phyloP scores from a whole-genome alignment of 768 basidiomycete species.

The Tulasnella sp. region DNA sequence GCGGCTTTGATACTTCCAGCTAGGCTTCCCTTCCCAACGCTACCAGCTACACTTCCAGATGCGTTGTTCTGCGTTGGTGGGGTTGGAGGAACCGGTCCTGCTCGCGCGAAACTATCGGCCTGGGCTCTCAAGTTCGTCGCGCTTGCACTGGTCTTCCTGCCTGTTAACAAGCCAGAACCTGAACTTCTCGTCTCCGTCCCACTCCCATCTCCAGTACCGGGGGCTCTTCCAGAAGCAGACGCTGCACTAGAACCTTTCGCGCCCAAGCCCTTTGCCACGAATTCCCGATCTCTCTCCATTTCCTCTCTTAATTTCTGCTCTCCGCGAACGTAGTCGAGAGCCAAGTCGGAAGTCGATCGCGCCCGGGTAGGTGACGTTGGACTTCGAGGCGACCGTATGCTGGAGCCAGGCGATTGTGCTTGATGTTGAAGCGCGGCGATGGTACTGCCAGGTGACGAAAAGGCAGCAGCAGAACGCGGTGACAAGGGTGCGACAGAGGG shows the following conservation, averaged over 20 bases:
- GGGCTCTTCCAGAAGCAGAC: background rate
- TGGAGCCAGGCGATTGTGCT: background rate
- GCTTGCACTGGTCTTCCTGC: background rate
- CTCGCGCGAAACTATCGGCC: background rate
- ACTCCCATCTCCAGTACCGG: background rate
- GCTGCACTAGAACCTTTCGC: background rate
- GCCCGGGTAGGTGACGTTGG: conserved; percentile 15
- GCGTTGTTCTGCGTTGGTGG: background rate
- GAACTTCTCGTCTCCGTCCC: conserved; percentile 1
- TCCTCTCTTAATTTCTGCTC: background rate
- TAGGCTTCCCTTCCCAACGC: background rate
- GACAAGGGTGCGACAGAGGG: background rate
- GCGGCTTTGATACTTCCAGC: background rate
- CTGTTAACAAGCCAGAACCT: background rate
- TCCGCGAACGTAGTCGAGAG: conserved; percentile 8
- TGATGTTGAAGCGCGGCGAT: background rate
- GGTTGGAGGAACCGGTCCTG: background rate
- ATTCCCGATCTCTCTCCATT: conserved; percentile 12
- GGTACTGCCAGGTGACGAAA: conserved; percentile 11
- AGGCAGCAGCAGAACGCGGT: background rate
- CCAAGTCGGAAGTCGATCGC: conserved; percentile 19
- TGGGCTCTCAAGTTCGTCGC: background rate
- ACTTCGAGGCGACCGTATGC: background rate
- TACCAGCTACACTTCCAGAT: background rate
- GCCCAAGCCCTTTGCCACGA: background rate